Evolutionary conservation across 345 rosid genomes (phyloP).

Genomic region (Brassica napus): Da-Ae NC_063443.1:19481501-19482000

Average conservation of each 20-base stretch:
- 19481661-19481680: neutral
- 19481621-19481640: neutral
- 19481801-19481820: neutral
- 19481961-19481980: conserved; percentile 17
- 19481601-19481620: no score
- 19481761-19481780: neutral
- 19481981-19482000: conserved; percentile 10
- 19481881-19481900: neutral
- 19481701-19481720: neutral
- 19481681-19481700: neutral
- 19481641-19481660: neutral
- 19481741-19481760: neutral
- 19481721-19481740: neutral
- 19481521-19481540: no score
- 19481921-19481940: conserved; percentile 9
- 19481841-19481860: neutral
- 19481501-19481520: no score
- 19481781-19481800: neutral
- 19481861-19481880: neutral
- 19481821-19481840: neutral
- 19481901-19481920: neutral
- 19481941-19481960: conserved; percentile 23
- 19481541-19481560: no score
- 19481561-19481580: no score
- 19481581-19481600: no score